A percentile compares a stretch with the other conserved stretches of the same genome.
phyloP scores from a whole-genome alignment of 139 green algal genomes.

The Microglena sp. region DNA sequence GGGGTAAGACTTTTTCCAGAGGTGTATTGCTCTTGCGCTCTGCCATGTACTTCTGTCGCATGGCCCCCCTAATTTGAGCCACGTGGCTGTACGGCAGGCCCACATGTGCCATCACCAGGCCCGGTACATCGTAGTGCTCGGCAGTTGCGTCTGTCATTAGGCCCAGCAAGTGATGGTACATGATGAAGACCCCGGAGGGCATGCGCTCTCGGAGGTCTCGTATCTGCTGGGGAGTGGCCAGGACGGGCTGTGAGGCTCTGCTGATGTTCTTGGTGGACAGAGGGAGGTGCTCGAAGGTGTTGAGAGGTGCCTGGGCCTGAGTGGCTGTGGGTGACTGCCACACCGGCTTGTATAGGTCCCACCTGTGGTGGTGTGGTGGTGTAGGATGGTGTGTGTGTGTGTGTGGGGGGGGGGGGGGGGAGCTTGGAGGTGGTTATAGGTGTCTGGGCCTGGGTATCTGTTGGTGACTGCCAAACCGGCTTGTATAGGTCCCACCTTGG shows the following conservation, averaged over 20 bases:
- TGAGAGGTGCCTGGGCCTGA: not conserved
- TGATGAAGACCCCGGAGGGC: slow-evolving; percentile 13
- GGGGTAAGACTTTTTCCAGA: slow-evolving; percentile 8
- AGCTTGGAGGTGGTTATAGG: too few species aligned
- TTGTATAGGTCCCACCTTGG: too few species aligned
- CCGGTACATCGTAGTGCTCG: slow-evolving; percentile 14
- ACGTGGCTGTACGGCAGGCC: slow-evolving; percentile 15
- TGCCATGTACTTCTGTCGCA: slow-evolving; percentile 1
- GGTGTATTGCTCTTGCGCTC: slow-evolving; percentile 11
- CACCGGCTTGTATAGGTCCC: slow-evolving; percentile 10
- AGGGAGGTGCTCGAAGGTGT: not conserved
- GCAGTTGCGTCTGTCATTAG: slow-evolving; percentile 9
- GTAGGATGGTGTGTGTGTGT: not conserved
- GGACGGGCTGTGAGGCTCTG: slow-evolving; percentile 10
- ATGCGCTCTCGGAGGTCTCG: too few species aligned
- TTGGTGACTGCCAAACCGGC: too few species aligned
- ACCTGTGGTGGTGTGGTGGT: slow-evolving; percentile 4
- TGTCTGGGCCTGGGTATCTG: too few species aligned
- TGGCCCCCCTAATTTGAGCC: slow-evolving; percentile 9
- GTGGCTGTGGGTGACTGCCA: not conserved
- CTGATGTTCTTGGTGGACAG: slow-evolving; percentile 16
- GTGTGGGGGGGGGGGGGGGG: slow-evolving; percentile 17
- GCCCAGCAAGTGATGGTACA: slow-evolving; percentile 19
- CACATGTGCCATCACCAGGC: slow-evolving; percentile 21
- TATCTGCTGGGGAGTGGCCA: too few species aligned